Percentiles rank a stretch among this genome's conserved stretches.
phyloP scores from a whole-genome alignment of 2,329 filamentous ascomycete species.

The Xylariales sp. region DNA sequence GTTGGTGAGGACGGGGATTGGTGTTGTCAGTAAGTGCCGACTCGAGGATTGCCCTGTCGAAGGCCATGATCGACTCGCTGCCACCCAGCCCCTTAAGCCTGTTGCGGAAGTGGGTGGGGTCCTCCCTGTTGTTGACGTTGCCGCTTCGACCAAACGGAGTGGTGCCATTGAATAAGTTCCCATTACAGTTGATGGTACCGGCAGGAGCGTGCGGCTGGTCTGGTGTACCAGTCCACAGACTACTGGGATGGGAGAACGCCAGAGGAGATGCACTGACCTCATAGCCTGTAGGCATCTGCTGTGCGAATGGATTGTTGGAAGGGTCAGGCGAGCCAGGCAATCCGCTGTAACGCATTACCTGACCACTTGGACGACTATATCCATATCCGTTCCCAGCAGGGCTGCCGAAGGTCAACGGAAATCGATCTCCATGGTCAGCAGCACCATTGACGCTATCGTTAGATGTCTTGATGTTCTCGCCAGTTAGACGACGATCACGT shows the following conservation, averaged over 20 bases:
- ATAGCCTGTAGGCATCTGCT: background rate
- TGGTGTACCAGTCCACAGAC: slow-evolving; percentile 45
- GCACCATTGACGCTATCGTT: background rate
- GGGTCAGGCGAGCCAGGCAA: background rate
- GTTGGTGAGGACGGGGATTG: slow-evolving; percentile 8
- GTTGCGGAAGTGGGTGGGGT: slow-evolving; percentile 23
- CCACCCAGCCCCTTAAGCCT: slow-evolving; percentile 18
- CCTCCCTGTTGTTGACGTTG: slow-evolving; percentile 18
- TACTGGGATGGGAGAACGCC: slow-evolving; percentile 18
- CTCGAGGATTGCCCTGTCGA: slow-evolving; percentile 21
- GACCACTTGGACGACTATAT: background rate
- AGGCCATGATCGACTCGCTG: slow-evolving; percentile 15
- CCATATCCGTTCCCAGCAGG: background rate
- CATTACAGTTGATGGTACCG: slow-evolving; percentile 21
- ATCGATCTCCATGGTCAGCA: background rate
- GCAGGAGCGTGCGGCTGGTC: slow-evolving; percentile 11
- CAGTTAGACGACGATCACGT: background rate
- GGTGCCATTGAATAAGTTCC: slow-evolving; percentile 21
- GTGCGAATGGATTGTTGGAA: background rate
- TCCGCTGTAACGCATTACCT: background rate
- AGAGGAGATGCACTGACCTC: background rate
- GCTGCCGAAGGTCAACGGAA: background rate
- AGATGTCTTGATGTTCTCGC: background rate
- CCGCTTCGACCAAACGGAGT: slow-evolving; percentile 22
- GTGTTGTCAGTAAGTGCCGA: slow-evolving; percentile 19